Evolutionary conservation across 2,329 filamentous ascomycete species (phyloP).

Genomic region (Passalora sequoiae): DNA sequence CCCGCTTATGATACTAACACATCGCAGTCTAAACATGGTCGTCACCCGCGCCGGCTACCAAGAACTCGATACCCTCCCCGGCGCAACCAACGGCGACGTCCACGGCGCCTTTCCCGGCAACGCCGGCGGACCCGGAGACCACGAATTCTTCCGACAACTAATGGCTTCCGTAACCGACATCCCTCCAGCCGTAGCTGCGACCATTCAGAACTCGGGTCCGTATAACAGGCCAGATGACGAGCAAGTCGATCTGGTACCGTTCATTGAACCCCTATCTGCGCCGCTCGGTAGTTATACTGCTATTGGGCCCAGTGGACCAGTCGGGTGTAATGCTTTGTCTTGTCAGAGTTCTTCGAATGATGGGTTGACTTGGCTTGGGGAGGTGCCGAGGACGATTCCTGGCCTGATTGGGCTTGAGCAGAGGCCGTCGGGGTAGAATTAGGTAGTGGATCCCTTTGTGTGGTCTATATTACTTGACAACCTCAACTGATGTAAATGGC

Average conservation of each 20-base stretch:
- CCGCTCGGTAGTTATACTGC: not conserved
- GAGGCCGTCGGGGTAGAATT: not conserved
- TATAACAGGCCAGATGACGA: slow-evolving; percentile 1
- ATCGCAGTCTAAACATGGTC: slow-evolving; percentile 2
- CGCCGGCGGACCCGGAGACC: not conserved
- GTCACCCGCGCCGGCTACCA: slow-evolving; percentile 1
- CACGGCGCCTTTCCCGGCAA: slow-evolving; percentile 1
- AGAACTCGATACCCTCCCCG: not conserved
- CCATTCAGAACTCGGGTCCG: slow-evolving; percentile 1
- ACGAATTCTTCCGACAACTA: slow-evolving; percentile 3
- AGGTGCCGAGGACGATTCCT: not conserved
- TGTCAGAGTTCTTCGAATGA: slow-evolving; percentile 1
- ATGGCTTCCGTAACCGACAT: slow-evolving; percentile 1
- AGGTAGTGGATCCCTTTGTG: too few relatives aligned
- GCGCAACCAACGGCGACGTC: not conserved
- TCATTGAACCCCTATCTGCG: slow-evolving; percentile 1
- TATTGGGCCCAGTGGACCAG: not conserved
- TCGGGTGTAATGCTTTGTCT: slow-evolving; percentile 1
- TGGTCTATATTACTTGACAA: too few relatives aligned
- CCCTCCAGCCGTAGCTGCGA: not conserved
- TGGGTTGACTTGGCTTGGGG: not conserved
- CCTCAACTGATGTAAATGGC: too few relatives aligned
- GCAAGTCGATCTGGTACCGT: not conserved
- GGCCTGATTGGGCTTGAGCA: not conserved
- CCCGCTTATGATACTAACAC: too few relatives aligned